These are phyloP conservation scores for Yamadazyma kanchanaburiensis DNA, from an alignment of 1,139 yeast genomes.

Conservation along the genomic window DNA sequence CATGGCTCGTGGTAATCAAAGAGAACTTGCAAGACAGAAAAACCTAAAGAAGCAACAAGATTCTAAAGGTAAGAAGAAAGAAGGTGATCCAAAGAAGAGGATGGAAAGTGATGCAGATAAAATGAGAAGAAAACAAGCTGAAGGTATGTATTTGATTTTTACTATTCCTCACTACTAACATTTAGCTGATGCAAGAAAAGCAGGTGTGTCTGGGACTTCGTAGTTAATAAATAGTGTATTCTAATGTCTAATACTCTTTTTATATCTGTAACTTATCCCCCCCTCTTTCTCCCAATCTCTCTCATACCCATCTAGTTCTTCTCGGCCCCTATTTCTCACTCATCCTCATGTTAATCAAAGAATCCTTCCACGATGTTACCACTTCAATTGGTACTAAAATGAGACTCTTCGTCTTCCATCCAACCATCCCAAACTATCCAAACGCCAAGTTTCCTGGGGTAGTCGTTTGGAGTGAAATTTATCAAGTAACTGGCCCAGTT, in stretches of 20 bases:
- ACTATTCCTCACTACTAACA: constrained; percentile 8
- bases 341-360: constrained; percentile 60
- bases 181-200: constrained; percentile 61
- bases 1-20: constrained; percentile 96
- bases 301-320: background rate
- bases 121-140: constrained; percentile 83
- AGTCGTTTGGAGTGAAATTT: constrained; percentile 74
- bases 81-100: constrained; percentile 81
- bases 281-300: background rate
- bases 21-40: constrained; percentile 91
- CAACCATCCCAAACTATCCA: constrained; percentile 69
- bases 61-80: constrained; percentile 61
- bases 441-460: constrained; percentile 78
- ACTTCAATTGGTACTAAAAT: constrained; percentile 67
- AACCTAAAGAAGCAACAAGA: constrained; percentile 76
- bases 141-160: constrained; percentile 59
- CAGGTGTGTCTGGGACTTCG: constrained; percentile 14
- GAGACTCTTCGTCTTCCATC: constrained; percentile 66
- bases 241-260: too few relatives aligned
- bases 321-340: background rate
- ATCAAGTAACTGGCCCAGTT: constrained; percentile 80
- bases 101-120: constrained; percentile 86
- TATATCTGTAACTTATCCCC: too few relatives aligned
- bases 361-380: constrained; percentile 58
- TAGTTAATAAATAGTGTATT: too few relatives aligned